These are phyloP conservation scores for Angophora floribunda DNA, from an alignment of 345 rosid genomes.

Conservation along the genomic window DNA sequence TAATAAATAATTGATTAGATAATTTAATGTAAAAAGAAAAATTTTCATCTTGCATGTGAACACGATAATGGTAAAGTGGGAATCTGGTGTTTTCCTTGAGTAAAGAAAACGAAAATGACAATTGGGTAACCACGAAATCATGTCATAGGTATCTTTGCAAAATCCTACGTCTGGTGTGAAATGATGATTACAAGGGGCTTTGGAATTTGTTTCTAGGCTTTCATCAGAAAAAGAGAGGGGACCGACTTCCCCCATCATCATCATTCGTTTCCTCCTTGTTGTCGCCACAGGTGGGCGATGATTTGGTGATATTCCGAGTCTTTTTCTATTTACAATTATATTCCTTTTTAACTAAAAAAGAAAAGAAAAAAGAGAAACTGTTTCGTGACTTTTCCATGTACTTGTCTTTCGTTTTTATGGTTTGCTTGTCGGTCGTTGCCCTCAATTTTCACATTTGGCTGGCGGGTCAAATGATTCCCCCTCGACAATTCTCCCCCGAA, in stretches of 20 bases:
- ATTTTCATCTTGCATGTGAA: neutral
- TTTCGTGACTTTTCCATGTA: neutral
- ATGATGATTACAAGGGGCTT: neutral
- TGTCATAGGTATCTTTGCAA: neutral
- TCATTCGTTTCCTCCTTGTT: neutral
- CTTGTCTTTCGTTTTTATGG: neutral
- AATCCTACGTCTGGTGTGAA: constrained; percentile 10
- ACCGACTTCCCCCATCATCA: neutral
- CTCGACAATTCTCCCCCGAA: neutral
- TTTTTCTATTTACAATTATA: neutral
- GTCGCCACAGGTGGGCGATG: neutral
- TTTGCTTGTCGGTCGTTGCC: neutral
- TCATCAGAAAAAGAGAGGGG: neutral
- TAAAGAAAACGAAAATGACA: neutral
- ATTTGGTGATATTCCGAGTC: neutral
- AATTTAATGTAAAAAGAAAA: neutral
- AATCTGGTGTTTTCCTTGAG: neutral
- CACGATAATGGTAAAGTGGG: neutral
- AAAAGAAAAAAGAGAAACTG: neutral
- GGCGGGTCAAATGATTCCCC: constrained; percentile 12
- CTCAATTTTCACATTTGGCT: neutral
- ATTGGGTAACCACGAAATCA: neutral
- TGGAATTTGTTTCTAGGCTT: neutral
- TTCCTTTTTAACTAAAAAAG: neutral
- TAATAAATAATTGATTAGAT: fast-evolving